Evolutionary conservation across 768 basidiomycete species (phyloP), one percentile per base, ranked within the genome.

Genomic region (Macrolepiota albuminosa): DNA sequence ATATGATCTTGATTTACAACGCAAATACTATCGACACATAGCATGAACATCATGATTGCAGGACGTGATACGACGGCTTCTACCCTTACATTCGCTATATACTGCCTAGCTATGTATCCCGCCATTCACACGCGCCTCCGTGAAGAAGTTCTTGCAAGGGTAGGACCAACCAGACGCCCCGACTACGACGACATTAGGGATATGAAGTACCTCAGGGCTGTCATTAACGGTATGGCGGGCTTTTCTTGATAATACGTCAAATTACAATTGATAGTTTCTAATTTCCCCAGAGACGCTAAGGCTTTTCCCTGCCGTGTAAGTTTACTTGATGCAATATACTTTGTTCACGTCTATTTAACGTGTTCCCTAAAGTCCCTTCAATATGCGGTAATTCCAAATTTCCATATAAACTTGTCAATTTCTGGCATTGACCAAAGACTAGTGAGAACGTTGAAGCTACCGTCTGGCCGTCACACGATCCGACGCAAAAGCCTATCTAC

Each of bases 131-230:
- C 63, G 1, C 78, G 81, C 8, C 75, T 88, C 26, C 78, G 83
- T 1, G 73, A 82, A 55, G 87, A 88, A 71, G 78, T 89, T 50
- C 68, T 84, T 6, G 67, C 69, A 37, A 78, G 78, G 39, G 76
- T 88, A 7, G 85, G 86, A 1, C 67, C 72, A 1, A 73, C 72
- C 0, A 73, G 75, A 0, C 72, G 78, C 7, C 87, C 85, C 3
- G 79, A 79, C 3, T 80, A 79, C 55, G 81, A 84, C 43, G 81
- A 85, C 61, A 79, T 88, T 64, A 75, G 74, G 31, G 82, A 83
- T 4, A 84, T 87, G 82, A 86, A 83, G 66, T 87, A 81, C 60
- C 69, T 87, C n/a, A 75, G 84, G 31, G 86, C 86, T 1, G 82
- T 88, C 31, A 79, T 88, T 51, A 87, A 88, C 62, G 86, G 85